Evolutionary conservation across 2,329 filamentous ascomycete genomes (phyloP).

Genomic region (Penicillium corylophilum): DNA sequence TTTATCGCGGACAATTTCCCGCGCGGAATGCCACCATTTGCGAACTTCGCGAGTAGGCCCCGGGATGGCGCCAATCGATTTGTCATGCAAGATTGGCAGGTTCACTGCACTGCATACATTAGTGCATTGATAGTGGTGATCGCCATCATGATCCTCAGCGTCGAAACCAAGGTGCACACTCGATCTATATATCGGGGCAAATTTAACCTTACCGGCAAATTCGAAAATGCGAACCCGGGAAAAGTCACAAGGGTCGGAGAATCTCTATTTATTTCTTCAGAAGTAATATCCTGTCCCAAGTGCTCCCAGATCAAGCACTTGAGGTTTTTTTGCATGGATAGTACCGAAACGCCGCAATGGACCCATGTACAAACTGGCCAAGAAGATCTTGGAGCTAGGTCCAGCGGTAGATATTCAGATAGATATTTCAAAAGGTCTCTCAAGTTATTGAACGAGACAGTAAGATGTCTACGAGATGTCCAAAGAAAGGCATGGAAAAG

Average conservation of each 20-base stretch:
- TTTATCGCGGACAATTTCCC: slow-evolving; percentile 18
- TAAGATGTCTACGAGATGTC: no score
- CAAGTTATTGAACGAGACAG: no score
- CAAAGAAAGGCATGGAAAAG: no score
- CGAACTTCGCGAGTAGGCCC: slow-evolving; percentile 5
- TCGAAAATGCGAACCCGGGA: not conserved
- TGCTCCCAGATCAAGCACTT: not conserved
- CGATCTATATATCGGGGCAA: not conserved
- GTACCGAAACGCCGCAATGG: not conserved
- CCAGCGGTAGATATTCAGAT: no score
- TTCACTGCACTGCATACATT: not conserved
- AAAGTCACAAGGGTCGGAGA: not conserved
- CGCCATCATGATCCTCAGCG: not conserved
- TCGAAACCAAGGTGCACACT: not conserved
- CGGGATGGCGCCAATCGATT: not conserved
- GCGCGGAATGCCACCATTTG: slow-evolving; percentile 7
- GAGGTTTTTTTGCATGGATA: not conserved
- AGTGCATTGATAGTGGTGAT: not conserved
- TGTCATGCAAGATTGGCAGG: not conserved
- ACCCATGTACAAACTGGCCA: not conserved
- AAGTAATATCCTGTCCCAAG: not conserved
- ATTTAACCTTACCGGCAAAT: not conserved
- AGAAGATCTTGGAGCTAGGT: no score
- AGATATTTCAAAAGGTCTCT: no score
- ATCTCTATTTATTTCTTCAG: not conserved